Percentiles rank a stretch among this genome's conserved stretches.
Conservation (phyloP, 306 rosid genomes). For the Quercus agrifolia region DNA sequence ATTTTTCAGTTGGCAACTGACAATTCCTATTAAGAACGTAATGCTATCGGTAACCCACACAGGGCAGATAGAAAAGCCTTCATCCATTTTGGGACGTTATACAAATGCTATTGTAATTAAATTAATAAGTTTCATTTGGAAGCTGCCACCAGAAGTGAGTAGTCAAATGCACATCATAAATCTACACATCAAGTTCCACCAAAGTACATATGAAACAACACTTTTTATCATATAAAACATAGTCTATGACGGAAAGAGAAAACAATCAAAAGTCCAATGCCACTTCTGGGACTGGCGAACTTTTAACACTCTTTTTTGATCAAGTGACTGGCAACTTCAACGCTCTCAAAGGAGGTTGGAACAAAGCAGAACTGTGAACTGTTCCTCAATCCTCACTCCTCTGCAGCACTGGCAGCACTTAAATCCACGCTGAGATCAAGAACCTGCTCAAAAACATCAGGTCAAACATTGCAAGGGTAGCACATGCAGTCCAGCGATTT, state of each 20-base stretch:
- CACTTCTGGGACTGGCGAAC: neutral
- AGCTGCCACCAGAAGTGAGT: neutral
- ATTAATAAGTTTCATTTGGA: neutral
- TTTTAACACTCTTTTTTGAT: no score
- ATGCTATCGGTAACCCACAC: no score
- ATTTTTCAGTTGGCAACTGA: no score
- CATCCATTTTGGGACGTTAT: neutral
- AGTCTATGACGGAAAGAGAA: neutral
- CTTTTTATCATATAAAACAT: neutral
- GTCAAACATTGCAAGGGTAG: neutral
- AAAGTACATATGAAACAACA: neutral
- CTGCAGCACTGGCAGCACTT: constrained; percentile 96
- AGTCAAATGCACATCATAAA: neutral
- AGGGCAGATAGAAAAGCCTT: no score
- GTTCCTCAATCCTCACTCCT: constrained; percentile 49
- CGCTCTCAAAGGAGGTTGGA: neutral
- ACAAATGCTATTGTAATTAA: neutral
- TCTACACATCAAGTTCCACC: neutral
- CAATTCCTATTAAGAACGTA: no score
- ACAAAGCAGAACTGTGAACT: neutral
- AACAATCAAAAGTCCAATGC: neutral
- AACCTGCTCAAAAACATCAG: constrained; percentile 43
- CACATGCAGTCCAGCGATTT: constrained; percentile 6
- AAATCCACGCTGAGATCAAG: constrained; percentile 91
- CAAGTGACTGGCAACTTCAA: neutral